Conservation (phyloP, 73 alveolate genomes). For the Paraurostyla sp. region DNA sequence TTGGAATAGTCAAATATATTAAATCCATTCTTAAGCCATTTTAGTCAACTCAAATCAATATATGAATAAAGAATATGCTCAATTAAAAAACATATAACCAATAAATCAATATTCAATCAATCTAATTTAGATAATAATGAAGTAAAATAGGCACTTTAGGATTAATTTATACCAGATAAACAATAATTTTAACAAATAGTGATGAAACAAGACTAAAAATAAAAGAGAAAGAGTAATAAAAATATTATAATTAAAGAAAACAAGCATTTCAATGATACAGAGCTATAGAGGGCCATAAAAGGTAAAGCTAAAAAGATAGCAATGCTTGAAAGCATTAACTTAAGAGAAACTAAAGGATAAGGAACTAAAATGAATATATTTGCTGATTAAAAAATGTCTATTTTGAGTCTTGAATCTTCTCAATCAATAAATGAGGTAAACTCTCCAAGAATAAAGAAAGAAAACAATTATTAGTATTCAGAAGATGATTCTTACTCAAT, state of each 20-base stretch:
- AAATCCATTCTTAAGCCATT: constrained; percentile 45
- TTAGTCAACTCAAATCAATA: constrained; percentile 30
- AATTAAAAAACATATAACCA: neutral
- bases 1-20: neutral
- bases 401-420: neutral
- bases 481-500: constrained; percentile 30
- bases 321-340: neutral
- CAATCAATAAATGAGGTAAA: neutral
- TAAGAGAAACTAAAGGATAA: neutral
- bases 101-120: neutral
- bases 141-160: too few relatives aligned
- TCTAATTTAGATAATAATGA: too few relatives aligned
- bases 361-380: neutral
- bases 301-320: neutral
- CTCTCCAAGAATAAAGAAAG: neutral
- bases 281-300: neutral
- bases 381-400: constrained; percentile 38
- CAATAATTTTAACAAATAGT: too few relatives aligned
- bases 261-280: too few relatives aligned
- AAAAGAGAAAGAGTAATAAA: too few relatives aligned
- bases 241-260: too few relatives aligned
- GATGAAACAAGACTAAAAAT: too few relatives aligned
- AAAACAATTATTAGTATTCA: neutral
- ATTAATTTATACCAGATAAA: too few relatives aligned
- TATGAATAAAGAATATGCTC: constrained; percentile 20